phyloP scores from a whole-genome alignment of 2,329 filamentous ascomycete genomes.

The Pseudogymnoascus sp. region DNA sequence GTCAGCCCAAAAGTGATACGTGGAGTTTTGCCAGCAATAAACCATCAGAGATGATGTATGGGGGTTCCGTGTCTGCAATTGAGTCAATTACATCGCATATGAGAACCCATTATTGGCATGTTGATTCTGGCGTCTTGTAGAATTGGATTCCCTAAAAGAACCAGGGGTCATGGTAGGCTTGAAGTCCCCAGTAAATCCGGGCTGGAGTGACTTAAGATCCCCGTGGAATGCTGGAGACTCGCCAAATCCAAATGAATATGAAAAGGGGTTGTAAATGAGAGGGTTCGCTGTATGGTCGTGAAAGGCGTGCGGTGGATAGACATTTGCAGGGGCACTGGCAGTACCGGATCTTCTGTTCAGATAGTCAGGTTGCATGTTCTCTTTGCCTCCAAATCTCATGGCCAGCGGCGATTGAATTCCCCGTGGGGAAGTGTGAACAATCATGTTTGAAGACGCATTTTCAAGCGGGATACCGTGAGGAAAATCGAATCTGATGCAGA shows the following conservation, averaged over 20 bases:
- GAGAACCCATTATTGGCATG: neutral
- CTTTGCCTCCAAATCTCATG: constrained; percentile 19
- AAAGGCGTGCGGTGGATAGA: constrained; percentile 22
- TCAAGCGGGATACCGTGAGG: constrained; percentile 17
- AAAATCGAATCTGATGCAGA: constrained; percentile 20
- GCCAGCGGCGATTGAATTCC: constrained; percentile 18
- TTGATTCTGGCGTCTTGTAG: neutral
- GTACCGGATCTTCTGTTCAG: constrained; percentile 14
- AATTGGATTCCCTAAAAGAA: neutral
- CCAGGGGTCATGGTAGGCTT: constrained; percentile 9
- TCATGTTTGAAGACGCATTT: constrained; percentile 12
- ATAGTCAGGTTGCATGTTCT: constrained; percentile 18
- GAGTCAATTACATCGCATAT: neutral
- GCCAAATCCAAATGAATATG: constrained; percentile 16
- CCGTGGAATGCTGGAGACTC: constrained; percentile 8
- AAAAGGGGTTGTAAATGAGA: constrained; percentile 20
- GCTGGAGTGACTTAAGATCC: constrained; percentile 9
- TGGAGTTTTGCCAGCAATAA: neutral
- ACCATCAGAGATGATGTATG: neutral
- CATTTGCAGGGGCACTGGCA: constrained; percentile 16
- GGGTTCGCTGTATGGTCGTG: constrained; percentile 23
- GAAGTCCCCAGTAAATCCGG: constrained; percentile 16
- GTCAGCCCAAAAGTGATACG: neutral
- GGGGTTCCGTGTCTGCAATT: neutral
- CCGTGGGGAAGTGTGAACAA: constrained; percentile 19